Conservation (phyloP, 73 alveolate genomes). For the Stentor roeselii region DNA sequence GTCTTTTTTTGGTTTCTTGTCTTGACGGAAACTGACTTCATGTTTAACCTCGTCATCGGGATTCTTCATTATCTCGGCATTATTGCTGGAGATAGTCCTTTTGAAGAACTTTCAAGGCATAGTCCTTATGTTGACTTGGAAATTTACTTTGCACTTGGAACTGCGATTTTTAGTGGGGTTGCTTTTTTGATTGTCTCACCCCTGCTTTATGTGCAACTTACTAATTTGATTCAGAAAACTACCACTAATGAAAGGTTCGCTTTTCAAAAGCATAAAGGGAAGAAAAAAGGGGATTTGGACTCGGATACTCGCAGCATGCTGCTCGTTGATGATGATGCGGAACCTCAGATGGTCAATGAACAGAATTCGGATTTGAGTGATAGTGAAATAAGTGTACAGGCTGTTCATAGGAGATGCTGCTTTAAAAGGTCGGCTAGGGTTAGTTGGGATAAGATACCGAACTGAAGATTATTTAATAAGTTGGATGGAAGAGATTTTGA, state of each 20-base stretch:
- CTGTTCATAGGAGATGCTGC: background rate
- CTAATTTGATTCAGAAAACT: background rate
- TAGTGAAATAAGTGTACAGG: slow-evolving; percentile 11
- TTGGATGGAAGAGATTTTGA: too few relatives aligned
- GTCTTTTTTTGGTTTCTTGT: slow-evolving; percentile 26
- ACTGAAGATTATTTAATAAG: too few relatives aligned
- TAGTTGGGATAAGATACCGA: background rate
- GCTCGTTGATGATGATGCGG: slow-evolving; percentile 2
- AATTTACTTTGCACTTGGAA: background rate
- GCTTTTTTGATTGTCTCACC: slow-evolving; percentile 15
- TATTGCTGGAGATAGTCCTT: background rate
- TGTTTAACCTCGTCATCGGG: background rate
- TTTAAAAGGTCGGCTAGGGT: background rate
- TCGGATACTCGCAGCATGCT: slow-evolving; percentile 13
- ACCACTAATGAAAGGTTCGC: slow-evolving; percentile 31
- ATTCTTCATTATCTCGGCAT: background rate
- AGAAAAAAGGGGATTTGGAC: background rate
- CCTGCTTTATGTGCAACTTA: background rate
- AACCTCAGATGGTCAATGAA: background rate
- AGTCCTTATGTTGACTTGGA: background rate
- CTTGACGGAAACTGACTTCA: background rate
- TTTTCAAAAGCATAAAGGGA: background rate
- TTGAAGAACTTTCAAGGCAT: background rate
- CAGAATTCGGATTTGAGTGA: background rate
- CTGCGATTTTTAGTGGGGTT: background rate